These are phyloP conservation scores for Lithohypha guttulata DNA, from an alignment of 2,329 filamentous ascomycete species.

Conservation along the genomic window DNA sequence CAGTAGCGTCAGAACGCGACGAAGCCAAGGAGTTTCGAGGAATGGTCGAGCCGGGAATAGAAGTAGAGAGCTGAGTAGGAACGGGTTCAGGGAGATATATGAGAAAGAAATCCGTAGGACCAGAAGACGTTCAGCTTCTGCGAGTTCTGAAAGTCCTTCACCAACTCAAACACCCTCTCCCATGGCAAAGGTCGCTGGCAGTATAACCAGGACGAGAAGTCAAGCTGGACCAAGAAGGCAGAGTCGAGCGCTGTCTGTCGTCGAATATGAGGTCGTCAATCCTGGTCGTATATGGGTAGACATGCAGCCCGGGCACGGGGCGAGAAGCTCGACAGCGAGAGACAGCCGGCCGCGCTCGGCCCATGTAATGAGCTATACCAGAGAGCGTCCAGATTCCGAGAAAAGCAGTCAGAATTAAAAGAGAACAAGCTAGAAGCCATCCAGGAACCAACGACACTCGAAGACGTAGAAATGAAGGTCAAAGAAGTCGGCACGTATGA, in stretches of 20 bases:
- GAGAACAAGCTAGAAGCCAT: no score
- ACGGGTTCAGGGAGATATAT: conserved; percentile 1
- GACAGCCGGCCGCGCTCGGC: neutral
- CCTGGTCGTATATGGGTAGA: conserved; percentile 17
- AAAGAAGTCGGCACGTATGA: no score
- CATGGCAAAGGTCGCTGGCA: neutral
- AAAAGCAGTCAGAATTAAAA: no score
- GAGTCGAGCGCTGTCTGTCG: conserved; percentile 8
- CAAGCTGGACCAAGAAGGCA: conserved; percentile 3
- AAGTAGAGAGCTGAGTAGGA: conserved; percentile 1
- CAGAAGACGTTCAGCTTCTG: neutral
- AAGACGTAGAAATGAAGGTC: no score
- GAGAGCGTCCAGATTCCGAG: neutral
- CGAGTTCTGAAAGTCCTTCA: neutral
- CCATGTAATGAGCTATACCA: neutral
- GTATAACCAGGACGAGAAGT: conserved; percentile 2
- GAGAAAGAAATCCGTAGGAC: conserved; percentile 3
- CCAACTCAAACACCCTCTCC: neutral
- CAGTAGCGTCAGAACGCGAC: conserved; percentile 4
- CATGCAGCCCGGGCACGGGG: conserved; percentile 8
- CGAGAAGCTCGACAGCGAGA: neutral
- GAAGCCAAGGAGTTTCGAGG: conserved; percentile 11
- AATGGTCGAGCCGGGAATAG: conserved; percentile 10
- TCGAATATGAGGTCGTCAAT: conserved; percentile 16
- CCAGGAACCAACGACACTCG: no score